These are phyloP conservation scores for Penstemon davidsonii DNA, from an alignment of 257 asterid species.

Conservation along the genomic window DNA sequence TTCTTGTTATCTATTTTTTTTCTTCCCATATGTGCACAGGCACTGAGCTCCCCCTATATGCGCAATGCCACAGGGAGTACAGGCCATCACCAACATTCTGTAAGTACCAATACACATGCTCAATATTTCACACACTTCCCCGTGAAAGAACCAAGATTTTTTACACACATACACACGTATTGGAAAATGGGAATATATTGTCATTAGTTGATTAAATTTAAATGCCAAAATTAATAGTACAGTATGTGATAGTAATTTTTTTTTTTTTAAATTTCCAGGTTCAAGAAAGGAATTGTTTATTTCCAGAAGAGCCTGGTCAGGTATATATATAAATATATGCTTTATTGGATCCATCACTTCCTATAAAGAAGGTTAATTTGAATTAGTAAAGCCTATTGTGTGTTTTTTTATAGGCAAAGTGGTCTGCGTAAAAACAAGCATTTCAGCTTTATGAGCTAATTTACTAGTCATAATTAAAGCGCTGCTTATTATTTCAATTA, in stretches of 20 bases:
- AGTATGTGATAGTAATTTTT: background rate
- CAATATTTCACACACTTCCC: conserved; percentile 30
- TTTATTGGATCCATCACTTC: conserved; percentile 45
- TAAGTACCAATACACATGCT: conserved; percentile 39
- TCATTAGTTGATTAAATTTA: background rate
- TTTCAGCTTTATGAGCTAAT: conserved; percentile 26
- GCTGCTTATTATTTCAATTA: background rate
- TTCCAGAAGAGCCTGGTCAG: conserved; percentile 26
- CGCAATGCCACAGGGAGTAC: conserved; percentile 53
- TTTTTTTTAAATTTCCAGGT: conserved; percentile 27
- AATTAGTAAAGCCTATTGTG: conserved; percentile 6
- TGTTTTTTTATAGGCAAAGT: conserved; percentile 26
- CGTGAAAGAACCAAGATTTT: conserved; percentile 21
- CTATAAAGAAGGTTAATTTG: conserved; percentile 25
- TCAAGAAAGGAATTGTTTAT: conserved; percentile 40
- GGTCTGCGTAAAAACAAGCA: conserved; percentile 5
- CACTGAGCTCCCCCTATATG: conserved; percentile 65
- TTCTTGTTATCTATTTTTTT: no score
- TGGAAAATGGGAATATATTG: conserved; percentile 37
- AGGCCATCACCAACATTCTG: conserved; percentile 64
- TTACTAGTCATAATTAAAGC: conserved; percentile 6
- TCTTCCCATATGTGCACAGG: conserved; percentile 34
- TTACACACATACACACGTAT: conserved; percentile 8
- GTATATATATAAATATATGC: conserved; percentile 4
- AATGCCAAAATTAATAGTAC: background rate